Base-by-base conservation (phyloP, 306 rosid genomes). In the Cucumis cinereus region DNA sequence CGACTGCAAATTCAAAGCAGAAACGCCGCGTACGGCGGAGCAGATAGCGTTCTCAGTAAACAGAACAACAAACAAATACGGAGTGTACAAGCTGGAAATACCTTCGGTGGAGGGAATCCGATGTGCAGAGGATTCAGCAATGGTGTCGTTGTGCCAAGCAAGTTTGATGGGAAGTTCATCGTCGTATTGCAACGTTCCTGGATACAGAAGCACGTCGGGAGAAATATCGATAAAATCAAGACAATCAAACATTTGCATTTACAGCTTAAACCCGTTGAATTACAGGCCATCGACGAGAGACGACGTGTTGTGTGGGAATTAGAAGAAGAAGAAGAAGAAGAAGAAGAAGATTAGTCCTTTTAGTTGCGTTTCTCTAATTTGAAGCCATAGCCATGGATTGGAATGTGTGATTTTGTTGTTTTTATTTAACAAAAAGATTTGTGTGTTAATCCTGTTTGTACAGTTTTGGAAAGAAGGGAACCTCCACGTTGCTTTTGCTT, bases 41-140 rank as follows among this genome's bases (percentile, higher is more conserved):
- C 89, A 94, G 73, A 89, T 94, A 80, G 78, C 91, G 71, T 77
- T 94, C 58, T 94, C 97, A 67, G 98, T 88, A 68, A 94, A 89
- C 74, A 87, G 96, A 85, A 94, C 98, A 2, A 94, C 98, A 63
- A 89, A 94, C 55, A 88, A 79, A 75, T 70, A 75, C 79, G 98
- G 96, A 30, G 57, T 94, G 56, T 94, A 91, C 88, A 91, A 54
- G 83, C 57, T 94, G 86, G 96, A 87, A 79, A 90, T 94, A 60
- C 98, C 98, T 64, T 87, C 97, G 12, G 86, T 94, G 53, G 98
- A 94, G 63, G 98, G 98, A 60, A 89, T 94, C 71, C 90, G 84
- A 81, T 94, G 98, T 62, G 97, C 97, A 40, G 94, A 91, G 78
- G 96, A 89, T 47, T 87, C 98, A 10, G 88, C 94, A 22, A 79